Base-by-base conservation (phyloP, 495 filamentous ascomycete genomes). In the Penicillium cinerascens region DNA sequence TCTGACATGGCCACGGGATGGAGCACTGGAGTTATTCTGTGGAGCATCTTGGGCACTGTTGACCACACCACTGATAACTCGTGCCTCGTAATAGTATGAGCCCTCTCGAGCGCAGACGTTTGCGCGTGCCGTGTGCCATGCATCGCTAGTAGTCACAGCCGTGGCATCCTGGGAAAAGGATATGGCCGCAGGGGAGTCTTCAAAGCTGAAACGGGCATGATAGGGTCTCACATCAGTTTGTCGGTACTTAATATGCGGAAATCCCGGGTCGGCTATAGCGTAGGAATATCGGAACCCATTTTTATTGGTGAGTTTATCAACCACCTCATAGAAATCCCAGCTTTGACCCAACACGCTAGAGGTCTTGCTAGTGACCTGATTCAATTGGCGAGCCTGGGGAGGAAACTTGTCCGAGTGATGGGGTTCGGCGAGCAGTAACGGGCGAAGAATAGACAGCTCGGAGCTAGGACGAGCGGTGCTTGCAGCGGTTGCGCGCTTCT, bases 71-170 rank as follows among this genome's bases (percentile, higher is more conserved):
- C 82, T 85, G 9, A 91, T 81, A 38, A 99, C 82, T 55, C 87
- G 90, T 66, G 92, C 91, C 69, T 99, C 95, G 75, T 89, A 97
- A 64, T 95, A 99, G 74, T 86, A 91, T 16, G 87, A 79, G 1
- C 95, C 95, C 70, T 97, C 89, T n/a, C 95, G 76, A 6, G 89
- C 88, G 33, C 87, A 87, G 0, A 97, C 88, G 64, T 97, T 99
- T 11, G 89, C 91, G 40, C 92, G 72, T 4, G 77, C 75, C 9
- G 73, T 74, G 45, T 76, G 72, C 73, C 73, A 76, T 8, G 73
- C 70, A 52, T 72, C 73, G 37, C 42, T 70, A 3, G 73, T 73
- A 4, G 72, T 75, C 23, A 78, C 70, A 3, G 71, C 72, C 38
- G 65, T 66, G 17, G 71, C 73, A 41, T 72, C 67, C 25, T 73